Conservation (phyloP, 176 grass and related monocot genomes). For the Oryza nivara region DNA sequence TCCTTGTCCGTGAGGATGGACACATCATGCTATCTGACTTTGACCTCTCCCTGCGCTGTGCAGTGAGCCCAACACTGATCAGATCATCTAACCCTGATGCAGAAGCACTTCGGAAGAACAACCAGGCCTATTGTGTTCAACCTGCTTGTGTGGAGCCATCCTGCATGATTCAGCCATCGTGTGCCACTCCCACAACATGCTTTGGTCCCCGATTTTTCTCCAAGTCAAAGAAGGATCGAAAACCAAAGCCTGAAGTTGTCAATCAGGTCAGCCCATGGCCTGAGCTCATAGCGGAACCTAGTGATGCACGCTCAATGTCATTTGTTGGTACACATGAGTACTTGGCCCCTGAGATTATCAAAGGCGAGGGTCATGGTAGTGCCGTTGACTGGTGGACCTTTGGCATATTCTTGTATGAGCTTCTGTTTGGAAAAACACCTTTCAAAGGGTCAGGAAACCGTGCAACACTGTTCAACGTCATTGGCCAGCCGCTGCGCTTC, state of each 20-base stretch:
- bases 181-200: slow-evolving; percentile 69
- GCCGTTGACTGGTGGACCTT: slow-evolving; percentile 98
- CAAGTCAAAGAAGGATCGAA: slow-evolving; percentile 78
- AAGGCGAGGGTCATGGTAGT: slow-evolving; percentile 92
- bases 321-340: slow-evolving; percentile 95
- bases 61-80: slow-evolving; percentile 73
- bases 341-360: slow-evolving; percentile 92
- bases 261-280: slow-evolving; percentile 86
- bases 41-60: slow-evolving; percentile 70
- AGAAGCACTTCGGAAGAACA: slow-evolving; percentile 54
- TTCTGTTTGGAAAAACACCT: slow-evolving; percentile 91
- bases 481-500: slow-evolving; percentile 73
- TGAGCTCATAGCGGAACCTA: slow-evolving; percentile 88
- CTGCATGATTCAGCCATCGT: slow-evolving; percentile 71
- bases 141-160: slow-evolving; percentile 70
- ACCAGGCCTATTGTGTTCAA: slow-evolving; percentile 52
- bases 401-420: slow-evolving; percentile 90
- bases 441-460: slow-evolving; percentile 89
- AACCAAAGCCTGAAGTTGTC: slow-evolving; percentile 71
- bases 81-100: slow-evolving; percentile 60
- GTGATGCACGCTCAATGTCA: slow-evolving; percentile 83
- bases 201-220: slow-evolving; percentile 80
- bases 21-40: slow-evolving; percentile 97
- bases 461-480: slow-evolving; percentile 82
- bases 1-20: slow-evolving; percentile 85